phyloP scores from a whole-genome alignment of 2,329 filamentous ascomycete genomes.

The Alternaria gansuensis region DNA sequence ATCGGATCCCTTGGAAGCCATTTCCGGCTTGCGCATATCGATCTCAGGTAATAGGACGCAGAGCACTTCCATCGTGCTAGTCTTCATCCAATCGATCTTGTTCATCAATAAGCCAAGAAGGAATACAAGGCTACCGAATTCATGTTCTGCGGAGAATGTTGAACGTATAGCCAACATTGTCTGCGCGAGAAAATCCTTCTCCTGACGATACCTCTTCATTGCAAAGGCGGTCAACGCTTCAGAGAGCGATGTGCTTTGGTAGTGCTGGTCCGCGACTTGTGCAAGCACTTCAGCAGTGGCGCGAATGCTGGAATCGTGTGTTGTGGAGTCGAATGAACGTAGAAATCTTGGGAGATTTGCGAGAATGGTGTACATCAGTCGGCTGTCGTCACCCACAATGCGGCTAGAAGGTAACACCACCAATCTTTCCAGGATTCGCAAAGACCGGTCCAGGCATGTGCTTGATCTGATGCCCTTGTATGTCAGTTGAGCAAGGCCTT shows the following conservation, averaged over 20 bases:
- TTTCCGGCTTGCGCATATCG: conserved; percentile 90
- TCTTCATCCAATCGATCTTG: conserved; percentile 84
- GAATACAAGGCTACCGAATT: conserved; percentile 87
- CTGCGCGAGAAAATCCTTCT: conserved; percentile 78
- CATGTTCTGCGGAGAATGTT: conserved; percentile 81
- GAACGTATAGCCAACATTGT: conserved; percentile 77
- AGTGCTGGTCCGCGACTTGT: conserved; percentile 75
- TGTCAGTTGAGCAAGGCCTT: conserved; percentile 83
- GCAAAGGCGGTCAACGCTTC: conserved; percentile 75
- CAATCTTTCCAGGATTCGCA: conserved; percentile 80
- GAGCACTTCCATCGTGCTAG: conserved; percentile 91
- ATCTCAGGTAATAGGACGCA: conserved; percentile 86
- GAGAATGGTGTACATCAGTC: conserved; percentile 84
- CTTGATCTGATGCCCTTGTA: conserved; percentile 94
- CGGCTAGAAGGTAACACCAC: conserved; percentile 79
- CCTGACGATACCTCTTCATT: conserved; percentile 70
- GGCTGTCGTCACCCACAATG: conserved; percentile 81
- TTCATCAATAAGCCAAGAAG: conserved; percentile 92
- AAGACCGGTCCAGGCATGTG: conserved; percentile 77
- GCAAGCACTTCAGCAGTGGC: conserved; percentile 75
- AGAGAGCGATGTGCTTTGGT: conserved; percentile 73
- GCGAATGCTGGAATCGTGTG: conserved; percentile 59
- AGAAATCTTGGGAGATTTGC: conserved; percentile 92
- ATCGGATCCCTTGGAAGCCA: conserved; percentile 90
- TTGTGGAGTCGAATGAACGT: conserved; percentile 74